Percentiles rank a stretch among this genome's conserved stretches.
phyloP scores from a whole-genome alignment of 768 basidiomycete species.

The Agrocybe praecox region DNA sequence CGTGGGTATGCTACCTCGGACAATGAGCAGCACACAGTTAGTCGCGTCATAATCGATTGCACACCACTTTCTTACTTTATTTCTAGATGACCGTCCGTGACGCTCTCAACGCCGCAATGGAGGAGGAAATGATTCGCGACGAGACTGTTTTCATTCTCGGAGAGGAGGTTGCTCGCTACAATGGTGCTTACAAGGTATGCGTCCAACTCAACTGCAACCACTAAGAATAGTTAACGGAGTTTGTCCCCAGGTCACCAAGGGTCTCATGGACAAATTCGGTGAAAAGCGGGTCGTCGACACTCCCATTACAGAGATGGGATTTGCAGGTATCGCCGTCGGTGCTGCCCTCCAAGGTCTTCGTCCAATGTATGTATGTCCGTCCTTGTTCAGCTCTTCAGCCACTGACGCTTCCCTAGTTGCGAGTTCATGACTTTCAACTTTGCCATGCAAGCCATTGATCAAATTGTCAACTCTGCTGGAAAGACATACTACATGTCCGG shows the following conservation, averaged over 20 bases:
- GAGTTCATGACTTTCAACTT: slow-evolving; percentile 99
- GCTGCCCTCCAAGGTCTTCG: slow-evolving; percentile 93
- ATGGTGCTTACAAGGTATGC: slow-evolving; percentile 93
- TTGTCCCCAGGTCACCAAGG: slow-evolving; percentile 84
- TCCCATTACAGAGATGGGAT: slow-evolving; percentile 98
- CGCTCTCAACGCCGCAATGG: slow-evolving; percentile 96
- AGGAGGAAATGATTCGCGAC: slow-evolving; percentile 98
- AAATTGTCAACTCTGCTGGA: slow-evolving; percentile 99
- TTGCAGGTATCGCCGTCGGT: slow-evolving; percentile 95
- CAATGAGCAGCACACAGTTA: slow-evolving; percentile 44
- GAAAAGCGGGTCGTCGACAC: slow-evolving; percentile 98
- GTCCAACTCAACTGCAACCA: background rate
- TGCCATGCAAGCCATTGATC: slow-evolving; percentile 99
- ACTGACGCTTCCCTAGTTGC: slow-evolving; percentile 55
- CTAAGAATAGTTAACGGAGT: slow-evolving; percentile 12
- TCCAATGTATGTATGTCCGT: slow-evolving; percentile 81
- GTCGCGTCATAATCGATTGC: slow-evolving; percentile 24
- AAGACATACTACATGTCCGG: slow-evolving; percentile 99
- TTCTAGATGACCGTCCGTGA: slow-evolving; percentile 96
- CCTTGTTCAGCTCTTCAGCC: slow-evolving; percentile 6
- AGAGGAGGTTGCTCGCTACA: slow-evolving; percentile 98
- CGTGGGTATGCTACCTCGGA: slow-evolving; percentile 69
- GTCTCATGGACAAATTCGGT: slow-evolving; percentile 98
- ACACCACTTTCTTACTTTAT: slow-evolving; percentile 4
- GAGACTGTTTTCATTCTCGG: slow-evolving; percentile 94